Evolutionary conservation across 2,329 filamentous ascomycete genomes (phyloP), one percentile per base, ranked within the genome.

Genomic region (Cladorrhinum sp.): DNA sequence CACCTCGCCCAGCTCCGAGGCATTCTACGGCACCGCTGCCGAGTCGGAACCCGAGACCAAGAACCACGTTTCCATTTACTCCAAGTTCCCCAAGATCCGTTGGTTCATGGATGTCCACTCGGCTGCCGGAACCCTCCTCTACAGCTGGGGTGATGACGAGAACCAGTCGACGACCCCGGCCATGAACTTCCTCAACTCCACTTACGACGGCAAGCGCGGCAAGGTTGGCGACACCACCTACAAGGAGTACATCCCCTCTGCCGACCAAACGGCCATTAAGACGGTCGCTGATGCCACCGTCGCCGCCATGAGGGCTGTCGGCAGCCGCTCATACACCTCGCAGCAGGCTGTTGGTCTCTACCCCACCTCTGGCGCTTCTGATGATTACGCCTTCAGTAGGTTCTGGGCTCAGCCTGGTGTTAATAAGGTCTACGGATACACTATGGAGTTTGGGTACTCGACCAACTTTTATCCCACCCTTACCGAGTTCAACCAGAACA

Each of bases 101-200:
- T 86, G 82, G 82, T 84, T 83, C 69, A 73, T 85, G 62, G 84
- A 86, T 64, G 74, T 86, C 52, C 84, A 86, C 75, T 84, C 82
- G 0, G 80, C 76, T 26, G 75, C 76, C 0, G 81, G 80, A 1
- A 74, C 79, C 26, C 73, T 86, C 18, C 72, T 86, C 9, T 85
- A 85, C 71, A 77, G 74, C 58, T 86, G 83, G 83, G 83, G 83
- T 21, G 79, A 82, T 64, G 82, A 86, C 64, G 76, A 80, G 52
- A 74, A 79, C 60, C 83, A 86, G 70, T 73, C 72, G 55, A 74
- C 69, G 0, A 75, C 76, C 49, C 68, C 77, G 0, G 64, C 64
- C 52, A 80, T 81, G 76, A 84, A 78, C 72, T 83, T 86, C 70
- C 67, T 74, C 23, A 86, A 86, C 74, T 58, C 73, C 1, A 71